Evolutionary conservation across 2,329 filamentous ascomycete genomes (phyloP), one percentile per base, ranked within the genome.

Genomic region (Exophiala mesophila): DNA sequence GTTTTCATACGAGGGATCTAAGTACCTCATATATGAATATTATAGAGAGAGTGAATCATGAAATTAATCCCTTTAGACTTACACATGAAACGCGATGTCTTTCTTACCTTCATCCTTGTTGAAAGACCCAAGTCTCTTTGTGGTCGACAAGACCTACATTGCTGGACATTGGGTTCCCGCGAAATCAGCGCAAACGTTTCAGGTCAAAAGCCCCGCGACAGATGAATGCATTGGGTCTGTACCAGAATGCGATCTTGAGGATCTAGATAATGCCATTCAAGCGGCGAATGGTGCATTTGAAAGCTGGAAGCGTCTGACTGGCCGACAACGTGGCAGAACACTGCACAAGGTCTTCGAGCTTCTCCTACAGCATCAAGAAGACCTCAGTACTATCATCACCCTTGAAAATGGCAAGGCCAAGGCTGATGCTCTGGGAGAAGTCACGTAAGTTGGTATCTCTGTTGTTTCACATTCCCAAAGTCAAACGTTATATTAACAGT

Each of bases 141-240:
- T 43, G 10, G 44, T 39, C 30, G 20, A 50, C 18, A 43, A 51
- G 37, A 41, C 40, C 5, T 52, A 53, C 37, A 53, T 55, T 19
- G 32, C 21, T 21, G 45, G 45, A 5, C 26, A 41, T 72, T 97
- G 88, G 88, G 77, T 92, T 50, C 74, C 76, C 54, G 85, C 89
- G 56, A 79, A 80, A 60, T 94, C 87, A 0, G 88, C 88, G 61
- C 82, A 92, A 75, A 94, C 86, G 31, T 97, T 97, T 64, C 81
- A 90, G 62, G 86, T 96, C 47, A 35, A 13, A 23, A 87, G 96
- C 63, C 90, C 90, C 5, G 82, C 87, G 2, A 86, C 86, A 12
- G 85, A 85, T 54, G 76, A 83, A 54, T 64, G 84, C 20, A 88
- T 97, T 55, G 88, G 86, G 46, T 85, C 78, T n/a, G 83, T 82